Base-by-base conservation (phyloP, 2,329 filamentous ascomycete genomes). In the Dothidotthia symphoricarpi region DNA sequence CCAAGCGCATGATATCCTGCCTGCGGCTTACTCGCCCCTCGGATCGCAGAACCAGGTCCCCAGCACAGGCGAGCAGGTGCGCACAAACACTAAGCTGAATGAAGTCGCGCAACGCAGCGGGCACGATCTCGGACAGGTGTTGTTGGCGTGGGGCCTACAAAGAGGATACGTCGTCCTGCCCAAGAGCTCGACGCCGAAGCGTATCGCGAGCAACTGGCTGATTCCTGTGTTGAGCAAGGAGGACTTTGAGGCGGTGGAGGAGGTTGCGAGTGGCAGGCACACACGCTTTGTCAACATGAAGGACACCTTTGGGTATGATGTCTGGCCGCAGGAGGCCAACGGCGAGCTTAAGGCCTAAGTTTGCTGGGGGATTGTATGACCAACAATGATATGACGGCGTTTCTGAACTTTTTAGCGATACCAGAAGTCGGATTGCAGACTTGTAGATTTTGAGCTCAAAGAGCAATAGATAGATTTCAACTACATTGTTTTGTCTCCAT, bases 121-220 rank as follows among this genome's bases (percentile, higher is more conserved):
- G 47, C 87, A 86, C 71, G 80, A 81, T 8, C 81, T 86, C 43
- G 85, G 86, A 1, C 89, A 95, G 73, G 72, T 95, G n/a, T 65
- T 95, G 60, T 69, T 95, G 34, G 78, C 88, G 39, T 95, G 88
- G 79, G 86, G 85, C 48, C 66, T 95, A 66, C 84, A 93, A 69
- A 88, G 87, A 68, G 84, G 65, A n/a, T 68, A 63, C 37, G 63
- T 57, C 10, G 60, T 69, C 3, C 52, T 70, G 36, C 67, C 67
- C 13, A 70, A 70, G 59, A 69, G 66, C 51, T 68, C 67, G 10
- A 68, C 66, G 10, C 63, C 66, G 6, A 59, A 55, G 49, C 55
- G 67, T 16, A 69, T 70, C 29, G 55, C 62, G 41, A 83, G 79
- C 69, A 88, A 88, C 69, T 78, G 82, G 57, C 71, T 81, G 59